Base-by-base conservation (phyloP, 768 basidiomycete genomes). In the Nidula microcarpa region DNA sequence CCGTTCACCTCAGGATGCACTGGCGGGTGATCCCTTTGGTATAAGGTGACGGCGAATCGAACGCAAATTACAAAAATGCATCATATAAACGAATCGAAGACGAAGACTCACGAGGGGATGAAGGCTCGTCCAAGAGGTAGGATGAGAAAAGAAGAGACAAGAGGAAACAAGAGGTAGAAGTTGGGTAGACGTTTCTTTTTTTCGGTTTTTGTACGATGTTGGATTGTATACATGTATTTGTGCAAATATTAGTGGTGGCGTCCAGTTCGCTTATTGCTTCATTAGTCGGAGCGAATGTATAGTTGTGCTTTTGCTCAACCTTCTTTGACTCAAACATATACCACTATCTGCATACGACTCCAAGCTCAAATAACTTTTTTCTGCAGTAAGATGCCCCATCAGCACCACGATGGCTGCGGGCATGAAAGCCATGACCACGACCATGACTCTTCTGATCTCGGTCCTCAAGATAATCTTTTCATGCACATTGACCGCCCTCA, bases 11-110 rank as follows among this genome's bases (percentile, higher is more conserved):
- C 87, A 87, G 86, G 81, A 76, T 71, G 55, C 74, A 80, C 85
- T 74, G 88, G 89, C 89, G 75, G 76, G 84, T 80, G 76, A 72
- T 71, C 82, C 87, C 80, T 89, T 88, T 86, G 81, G 78, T 73
- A 60, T 77, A 75, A 73, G 75, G 74, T 66, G 65, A 67, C 69
- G 66, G 74, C 66, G 71, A 64, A 70, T 91, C 89, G 87, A 90
- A 90, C 89, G 89, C 89, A 91, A 91, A 91, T 91, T 91, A 91
- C 89, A 73, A 76, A 59, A 73, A 68, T 75, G 60, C 86, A 89
- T 89, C 80, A 69, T 61, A 53, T n/a, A 33, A 61, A 18, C 13
- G 18, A 18, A 30, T n/a, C 10, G 5, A n/a, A 46, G 23, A 5
- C 3, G 39, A 41, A 18, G 13, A 46, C 44, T 46, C 44, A 46